A percentile compares a stretch with the other conserved stretches of the same genome.
Conservation (phyloP, 1,139 yeast species). For the Lodderomyces metapsilosis region DNA sequence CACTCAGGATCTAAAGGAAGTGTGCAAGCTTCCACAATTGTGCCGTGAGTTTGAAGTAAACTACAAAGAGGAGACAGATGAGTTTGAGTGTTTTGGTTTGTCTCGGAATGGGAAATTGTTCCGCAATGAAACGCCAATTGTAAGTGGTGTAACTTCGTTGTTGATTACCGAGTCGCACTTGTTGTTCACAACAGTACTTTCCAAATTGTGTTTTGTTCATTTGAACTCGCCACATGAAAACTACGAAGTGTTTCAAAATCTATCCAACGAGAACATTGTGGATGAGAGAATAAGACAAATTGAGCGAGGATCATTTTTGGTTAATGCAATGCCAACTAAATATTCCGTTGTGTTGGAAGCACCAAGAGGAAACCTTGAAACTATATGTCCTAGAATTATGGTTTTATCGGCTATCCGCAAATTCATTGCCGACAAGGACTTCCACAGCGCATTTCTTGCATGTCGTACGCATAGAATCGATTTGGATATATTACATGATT, state of each 20-base stretch:
- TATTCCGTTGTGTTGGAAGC: slow-evolving; percentile 88
- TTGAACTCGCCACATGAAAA: slow-evolving; percentile 43
- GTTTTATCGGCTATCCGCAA: slow-evolving; percentile 81
- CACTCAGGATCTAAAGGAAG: slow-evolving; percentile 21
- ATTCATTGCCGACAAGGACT: slow-evolving; percentile 56
- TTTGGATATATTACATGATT: slow-evolving; percentile 85
- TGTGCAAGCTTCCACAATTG: slow-evolving; percentile 64
- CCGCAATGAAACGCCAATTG: slow-evolving; percentile 60
- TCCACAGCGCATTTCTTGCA: slow-evolving; percentile 68
- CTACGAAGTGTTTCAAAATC: slow-evolving; percentile 21
- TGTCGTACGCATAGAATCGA: slow-evolving; percentile 93
- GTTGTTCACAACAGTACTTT: slow-evolving; percentile 85
- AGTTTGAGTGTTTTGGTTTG: slow-evolving; percentile 62
- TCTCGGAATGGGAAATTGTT: slow-evolving; percentile 72
- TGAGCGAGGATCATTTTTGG: slow-evolving; percentile 85
- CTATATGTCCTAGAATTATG: slow-evolving; percentile 90
- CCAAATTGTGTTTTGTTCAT: slow-evolving; percentile 80
- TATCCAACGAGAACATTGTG: slow-evolving; percentile 22
- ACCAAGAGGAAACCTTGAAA: slow-evolving; percentile 93
- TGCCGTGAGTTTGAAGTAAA: slow-evolving; percentile 63
- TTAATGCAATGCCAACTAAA: slow-evolving; percentile 78
- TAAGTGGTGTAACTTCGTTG: slow-evolving; percentile 81
- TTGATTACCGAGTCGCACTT: slow-evolving; percentile 70
- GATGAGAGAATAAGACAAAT: slow-evolving; percentile 88
- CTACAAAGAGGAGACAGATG: slow-evolving; percentile 20